These are phyloP conservation scores for Collybiopsis confluens DNA, from an alignment of 768 basidiomycete genomes.

Conservation along the genomic window DNA sequence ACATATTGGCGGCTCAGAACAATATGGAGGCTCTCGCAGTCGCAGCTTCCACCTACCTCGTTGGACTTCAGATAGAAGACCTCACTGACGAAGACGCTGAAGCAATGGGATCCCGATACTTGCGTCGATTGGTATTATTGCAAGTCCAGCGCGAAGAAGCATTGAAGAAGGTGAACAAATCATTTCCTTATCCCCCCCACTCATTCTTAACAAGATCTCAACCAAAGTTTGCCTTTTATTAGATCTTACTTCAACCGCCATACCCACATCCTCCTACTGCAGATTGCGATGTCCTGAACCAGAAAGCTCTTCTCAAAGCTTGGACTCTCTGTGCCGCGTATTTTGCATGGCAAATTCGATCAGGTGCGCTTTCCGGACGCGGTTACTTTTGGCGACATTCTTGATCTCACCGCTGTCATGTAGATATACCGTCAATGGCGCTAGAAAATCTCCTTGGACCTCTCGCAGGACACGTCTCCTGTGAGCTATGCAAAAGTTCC, in stretches of 20 bases:
- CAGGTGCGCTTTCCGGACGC: not conserved
- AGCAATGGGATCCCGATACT: constrained; percentile 36
- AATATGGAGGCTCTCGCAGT: constrained; percentile 35
- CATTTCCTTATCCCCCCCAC: too few relatives aligned
- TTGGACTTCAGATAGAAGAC: constrained; percentile 26
- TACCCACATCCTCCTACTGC: constrained; percentile 1
- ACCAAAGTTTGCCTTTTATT: too few relatives aligned
- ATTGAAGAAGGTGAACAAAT: constrained; percentile 20
- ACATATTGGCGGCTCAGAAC: constrained; percentile 32
- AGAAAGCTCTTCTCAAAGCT: not conserved
- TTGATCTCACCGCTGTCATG: too few relatives aligned
- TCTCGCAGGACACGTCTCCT: not conserved
- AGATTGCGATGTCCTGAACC: not conserved
- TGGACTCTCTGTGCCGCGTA: not conserved
- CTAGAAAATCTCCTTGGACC: not conserved
- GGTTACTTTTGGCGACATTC: not conserved
- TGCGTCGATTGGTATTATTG: constrained; percentile 36
- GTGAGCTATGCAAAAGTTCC: not conserved
- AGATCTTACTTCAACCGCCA: constrained; percentile 2
- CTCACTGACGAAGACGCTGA: constrained; percentile 34
- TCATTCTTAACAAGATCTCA: not conserved
- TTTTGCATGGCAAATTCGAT: constrained; percentile 2
- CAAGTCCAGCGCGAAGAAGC: constrained; percentile 30
- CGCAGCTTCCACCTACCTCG: constrained; percentile 31
- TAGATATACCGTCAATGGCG: not conserved